A percentile compares a stretch with the other conserved stretches of the same genome.
Conservation (phyloP, 352 stramenopile genomes). For the Globisporangium apiculatum region DNA sequence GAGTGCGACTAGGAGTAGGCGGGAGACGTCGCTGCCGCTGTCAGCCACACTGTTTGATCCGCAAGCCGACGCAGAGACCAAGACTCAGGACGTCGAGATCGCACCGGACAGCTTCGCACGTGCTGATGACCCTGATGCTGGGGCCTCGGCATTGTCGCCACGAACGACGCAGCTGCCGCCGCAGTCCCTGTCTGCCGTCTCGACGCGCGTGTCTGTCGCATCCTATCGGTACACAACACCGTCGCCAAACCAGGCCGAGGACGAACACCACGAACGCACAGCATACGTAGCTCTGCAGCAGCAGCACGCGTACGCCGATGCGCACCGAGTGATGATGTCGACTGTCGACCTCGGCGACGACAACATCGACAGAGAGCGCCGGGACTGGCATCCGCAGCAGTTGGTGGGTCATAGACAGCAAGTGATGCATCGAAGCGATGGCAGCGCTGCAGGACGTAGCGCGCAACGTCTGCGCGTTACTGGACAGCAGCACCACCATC, state of each 20-base stretch:
- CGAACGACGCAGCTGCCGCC: not conserved
- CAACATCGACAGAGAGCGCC: not conserved
- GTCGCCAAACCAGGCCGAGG: not conserved
- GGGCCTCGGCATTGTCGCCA: not conserved
- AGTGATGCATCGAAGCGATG: not conserved
- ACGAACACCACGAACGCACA: not conserved
- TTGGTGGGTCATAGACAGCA: not conserved
- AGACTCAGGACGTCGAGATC: slow-evolving; percentile 2
- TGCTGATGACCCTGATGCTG: no score
- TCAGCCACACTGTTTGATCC: not conserved
- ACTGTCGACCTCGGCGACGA: slow-evolving; percentile 7
- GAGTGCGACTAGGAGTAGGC: not conserved
- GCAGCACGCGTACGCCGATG: not conserved
- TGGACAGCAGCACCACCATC: not conserved
- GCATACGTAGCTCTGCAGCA: not conserved
- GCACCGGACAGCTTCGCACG: no score
- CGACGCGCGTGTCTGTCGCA: slow-evolving; percentile 6
- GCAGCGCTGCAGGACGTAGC: no score
- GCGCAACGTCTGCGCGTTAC: no score
- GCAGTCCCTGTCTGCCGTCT: slow-evolving; percentile 3
- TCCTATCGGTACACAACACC: slow-evolving; percentile 5
- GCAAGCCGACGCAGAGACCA: slow-evolving; percentile 1
- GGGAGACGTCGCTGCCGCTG: not conserved
- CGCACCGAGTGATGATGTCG: slow-evolving; percentile 6
- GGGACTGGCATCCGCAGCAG: not conserved